Percentiles rank a stretch among this genome's conserved stretches.
phyloP scores from a whole-genome alignment of 139 green algal genomes.

The Chlamydomonas sp. region DNA sequence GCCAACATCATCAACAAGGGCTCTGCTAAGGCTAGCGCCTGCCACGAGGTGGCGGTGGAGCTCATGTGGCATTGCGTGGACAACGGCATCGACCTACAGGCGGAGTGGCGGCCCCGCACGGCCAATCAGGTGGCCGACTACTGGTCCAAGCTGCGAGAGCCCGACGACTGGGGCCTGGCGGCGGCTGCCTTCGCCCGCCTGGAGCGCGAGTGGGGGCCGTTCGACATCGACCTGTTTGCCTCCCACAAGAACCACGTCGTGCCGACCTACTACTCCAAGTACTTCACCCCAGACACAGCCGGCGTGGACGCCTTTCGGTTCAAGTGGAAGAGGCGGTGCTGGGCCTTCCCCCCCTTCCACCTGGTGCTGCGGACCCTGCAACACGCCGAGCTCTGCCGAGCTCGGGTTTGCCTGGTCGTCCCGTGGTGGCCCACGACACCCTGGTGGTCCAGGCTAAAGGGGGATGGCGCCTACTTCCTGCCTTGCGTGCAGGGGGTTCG shows the following conservation, averaged over 20 bases:
- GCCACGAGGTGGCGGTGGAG: neutral
- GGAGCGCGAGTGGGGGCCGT: slow-evolving; percentile 5
- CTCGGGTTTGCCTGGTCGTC: slow-evolving; percentile 3
- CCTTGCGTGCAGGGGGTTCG: neutral
- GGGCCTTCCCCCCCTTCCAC: slow-evolving; percentile 15
- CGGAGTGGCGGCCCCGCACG: slow-evolving; percentile 16
- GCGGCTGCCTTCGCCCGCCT: neutral
- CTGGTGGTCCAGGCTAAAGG: slow-evolving; percentile 10
- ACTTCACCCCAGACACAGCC: slow-evolving; percentile 21
- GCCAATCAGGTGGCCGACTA: slow-evolving; percentile 4
- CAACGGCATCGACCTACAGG: neutral
- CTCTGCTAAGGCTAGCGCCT: neutral
- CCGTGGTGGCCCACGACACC: slow-evolving; percentile 4
- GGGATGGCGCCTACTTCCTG: neutral
- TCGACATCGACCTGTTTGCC: slow-evolving; percentile 32
- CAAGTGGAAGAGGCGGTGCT: neutral
- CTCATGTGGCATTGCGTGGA: slow-evolving; percentile 13
- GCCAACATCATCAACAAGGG: slow-evolving; percentile 26
- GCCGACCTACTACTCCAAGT: slow-evolving; percentile 22
- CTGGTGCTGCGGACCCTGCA: neutral
- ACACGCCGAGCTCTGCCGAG: neutral
- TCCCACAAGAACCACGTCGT: slow-evolving; percentile 26
- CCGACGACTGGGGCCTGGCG: slow-evolving; percentile 19
- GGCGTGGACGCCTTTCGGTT: slow-evolving; percentile 37
- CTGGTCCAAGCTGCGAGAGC: slow-evolving; percentile 7